These are phyloP conservation scores for Pseudonitzschia delicatissima DNA, from an alignment of 108 stramenopile genomes.

Conservation along the genomic window DNA sequence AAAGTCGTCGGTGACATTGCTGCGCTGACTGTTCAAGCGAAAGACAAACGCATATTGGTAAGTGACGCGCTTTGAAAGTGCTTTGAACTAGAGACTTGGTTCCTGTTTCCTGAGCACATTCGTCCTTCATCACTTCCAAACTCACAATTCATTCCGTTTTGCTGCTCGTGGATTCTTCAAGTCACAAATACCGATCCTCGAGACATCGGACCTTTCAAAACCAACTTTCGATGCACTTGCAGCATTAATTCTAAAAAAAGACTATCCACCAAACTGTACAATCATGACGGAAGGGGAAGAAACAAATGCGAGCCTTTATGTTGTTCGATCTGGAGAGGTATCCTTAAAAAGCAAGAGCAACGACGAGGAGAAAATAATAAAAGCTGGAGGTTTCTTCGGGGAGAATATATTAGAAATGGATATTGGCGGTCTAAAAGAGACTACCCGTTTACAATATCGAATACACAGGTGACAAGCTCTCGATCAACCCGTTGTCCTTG, in stretches of 20 bases:
- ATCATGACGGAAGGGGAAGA: slow-evolving; percentile 80
- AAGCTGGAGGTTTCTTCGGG: slow-evolving; percentile 62
- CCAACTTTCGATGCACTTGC: slow-evolving; percentile 56
- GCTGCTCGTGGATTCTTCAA: not conserved
- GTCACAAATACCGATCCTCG: slow-evolving; percentile 28
- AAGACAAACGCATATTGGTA: slow-evolving; percentile 60
- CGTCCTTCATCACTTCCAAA: not conserved
- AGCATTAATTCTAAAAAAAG: slow-evolving; percentile 40
- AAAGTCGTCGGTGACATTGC: slow-evolving; percentile 52
- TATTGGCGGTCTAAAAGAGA: slow-evolving; percentile 26
- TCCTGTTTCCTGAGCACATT: not conserved
- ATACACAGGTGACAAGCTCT: slow-evolving; percentile 11
- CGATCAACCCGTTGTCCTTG: slow-evolving; percentile 41
- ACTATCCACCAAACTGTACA: slow-evolving; percentile 50
- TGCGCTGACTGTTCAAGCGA: slow-evolving; percentile 27
- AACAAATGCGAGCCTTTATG: slow-evolving; percentile 46
- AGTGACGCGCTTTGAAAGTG: slow-evolving; percentile 11
- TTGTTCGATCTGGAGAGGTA: slow-evolving; percentile 57
- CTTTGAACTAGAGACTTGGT: not conserved
- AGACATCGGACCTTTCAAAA: slow-evolving; percentile 23
- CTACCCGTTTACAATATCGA: slow-evolving; percentile 50
- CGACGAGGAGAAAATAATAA: slow-evolving; percentile 33
- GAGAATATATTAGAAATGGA: slow-evolving; percentile 58
- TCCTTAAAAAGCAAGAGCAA: slow-evolving; percentile 31
- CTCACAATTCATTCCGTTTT: not conserved